Base-by-base conservation (phyloP, 345 rosid species). In the Rhodomyrtus tomentosa region DNA sequence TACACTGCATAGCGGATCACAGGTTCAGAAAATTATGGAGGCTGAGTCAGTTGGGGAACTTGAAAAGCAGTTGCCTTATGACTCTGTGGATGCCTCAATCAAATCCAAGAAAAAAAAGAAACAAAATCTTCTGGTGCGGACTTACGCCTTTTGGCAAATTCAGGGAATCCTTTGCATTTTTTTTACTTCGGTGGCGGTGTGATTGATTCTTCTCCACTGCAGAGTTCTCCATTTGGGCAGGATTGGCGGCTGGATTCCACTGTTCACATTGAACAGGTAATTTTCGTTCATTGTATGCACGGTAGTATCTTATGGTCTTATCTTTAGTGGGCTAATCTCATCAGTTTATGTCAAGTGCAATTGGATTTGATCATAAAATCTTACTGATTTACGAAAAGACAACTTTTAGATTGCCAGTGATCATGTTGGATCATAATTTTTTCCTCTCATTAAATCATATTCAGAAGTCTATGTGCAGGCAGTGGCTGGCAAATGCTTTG, bases 71-170 rank as follows among this genome's bases (percentile, higher is more conserved):
- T 88, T 94, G 50, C 87, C 91, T n/a, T 95, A 93, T 88, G 97
- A 94, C 85, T 90, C 72, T 84, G 93, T 93, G 50, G 99, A 96
- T 90, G 93, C 95, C 80, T 92, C 93, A 82, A 89, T 90, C 36
- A 98, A 91, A 88, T 96, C 94, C 32, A 96, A 93, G 90, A 98
- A 96, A 95, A 98, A 93, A 92, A 96, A 93, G 93, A 93, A 92
- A 89, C 85, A 88, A 79, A 94, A 89, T 88, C 91, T 91, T 88
- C 83, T 84, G 92, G 99, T 97, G 52, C 29, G 85, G 20, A 81
- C 54, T 76, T 49, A 80, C 54, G 62, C 29, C 29, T 36, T 13
- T 38, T 12, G 40, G 36, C 13, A 55, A 32, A 54, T 27, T 81
- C 3, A 45, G 38, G 45, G 79, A 36, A 18, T 68, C 45, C 45